Conservation (phyloP, 148 eudicot species). For the Camellia sinensis region DNA sequence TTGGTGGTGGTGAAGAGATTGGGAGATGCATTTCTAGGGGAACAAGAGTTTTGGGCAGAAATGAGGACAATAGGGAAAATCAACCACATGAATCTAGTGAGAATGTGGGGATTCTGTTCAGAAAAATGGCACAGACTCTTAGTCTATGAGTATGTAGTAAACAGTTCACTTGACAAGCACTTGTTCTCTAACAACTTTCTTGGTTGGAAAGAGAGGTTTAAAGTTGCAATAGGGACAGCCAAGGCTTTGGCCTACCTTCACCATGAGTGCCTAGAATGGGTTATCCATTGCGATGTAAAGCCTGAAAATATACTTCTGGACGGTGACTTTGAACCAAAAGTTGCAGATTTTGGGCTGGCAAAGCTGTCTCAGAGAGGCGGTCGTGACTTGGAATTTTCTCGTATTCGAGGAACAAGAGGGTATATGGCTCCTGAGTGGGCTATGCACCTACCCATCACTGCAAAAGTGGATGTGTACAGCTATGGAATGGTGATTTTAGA, state of each 20-base stretch:
- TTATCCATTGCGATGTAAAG: conserved; percentile 72
- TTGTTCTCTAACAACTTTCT: conserved; percentile 34
- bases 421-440: conserved; percentile 86
- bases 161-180: conserved; percentile 51
- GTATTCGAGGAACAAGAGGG: conserved; percentile 67
- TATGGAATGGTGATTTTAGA: conserved; percentile 64
- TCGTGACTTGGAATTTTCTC: conserved; percentile 35
- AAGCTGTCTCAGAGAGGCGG: conserved; percentile 53
- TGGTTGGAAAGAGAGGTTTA: conserved; percentile 54
- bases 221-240: conserved; percentile 54
- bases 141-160: conserved; percentile 55
- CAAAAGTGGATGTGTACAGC: conserved; percentile 65
- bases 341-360: conserved; percentile 66
- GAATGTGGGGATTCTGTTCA: conserved; percentile 72
- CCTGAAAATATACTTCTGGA: conserved; percentile 64
- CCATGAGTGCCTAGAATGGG: conserved; percentile 81
- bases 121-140: conserved; percentile 45
- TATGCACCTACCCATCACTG: conserved; percentile 58
- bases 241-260: conserved; percentile 77
- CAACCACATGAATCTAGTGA: conserved; percentile 61
- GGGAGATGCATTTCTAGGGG: conserved; percentile 43
- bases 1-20: conserved; percentile 59
- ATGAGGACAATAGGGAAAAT: conserved; percentile 59
- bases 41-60: conserved; percentile 68
- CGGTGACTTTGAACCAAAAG: conserved; percentile 47